Conservation (phyloP, 2,329 filamentous ascomycete genomes). For the Cytospora mali region DNA sequence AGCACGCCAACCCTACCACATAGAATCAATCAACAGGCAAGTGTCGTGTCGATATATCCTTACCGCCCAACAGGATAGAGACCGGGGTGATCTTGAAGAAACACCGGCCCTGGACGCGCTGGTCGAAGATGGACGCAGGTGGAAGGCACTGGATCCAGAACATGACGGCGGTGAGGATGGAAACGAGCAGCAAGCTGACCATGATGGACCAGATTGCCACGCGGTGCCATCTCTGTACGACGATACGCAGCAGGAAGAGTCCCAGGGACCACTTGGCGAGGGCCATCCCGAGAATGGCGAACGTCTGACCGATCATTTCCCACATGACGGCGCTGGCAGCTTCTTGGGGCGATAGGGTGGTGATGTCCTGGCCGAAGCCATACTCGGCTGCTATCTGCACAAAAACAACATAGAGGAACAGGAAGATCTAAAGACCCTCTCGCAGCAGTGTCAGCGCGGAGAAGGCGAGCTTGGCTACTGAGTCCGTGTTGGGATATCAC, state of each 20-base stretch:
- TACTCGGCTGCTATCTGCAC: conserved; percentile 20
- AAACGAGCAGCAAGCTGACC: background rate
- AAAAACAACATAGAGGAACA: conserved; percentile 14
- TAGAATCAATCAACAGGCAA: no score
- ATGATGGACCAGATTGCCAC: conserved; percentile 7
- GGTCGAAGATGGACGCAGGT: background rate
- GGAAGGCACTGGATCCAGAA: conserved; percentile 19
- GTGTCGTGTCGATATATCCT: no score
- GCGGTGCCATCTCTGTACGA: conserved; percentile 14
- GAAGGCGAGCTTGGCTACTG: no score
- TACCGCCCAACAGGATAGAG: background rate
- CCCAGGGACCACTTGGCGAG: conserved; percentile 28
- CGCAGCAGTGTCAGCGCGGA: background rate
- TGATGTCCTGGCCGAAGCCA: conserved; percentile 23
- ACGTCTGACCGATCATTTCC: conserved; percentile 24
- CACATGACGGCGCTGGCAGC: conserved; percentile 20
- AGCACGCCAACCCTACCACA: background rate
- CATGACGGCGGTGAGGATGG: background rate
- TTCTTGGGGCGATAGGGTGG: background rate
- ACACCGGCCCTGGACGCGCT: background rate
- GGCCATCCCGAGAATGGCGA: conserved; percentile 24
- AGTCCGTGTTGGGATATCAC: no score
- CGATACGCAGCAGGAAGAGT: conserved; percentile 29
- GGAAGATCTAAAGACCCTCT: no score
- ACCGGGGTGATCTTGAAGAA: conserved; percentile 1